Evolutionary conservation across 2,329 filamentous ascomycete species (phyloP).

Genomic region (Sporothrix inflata): DNA sequence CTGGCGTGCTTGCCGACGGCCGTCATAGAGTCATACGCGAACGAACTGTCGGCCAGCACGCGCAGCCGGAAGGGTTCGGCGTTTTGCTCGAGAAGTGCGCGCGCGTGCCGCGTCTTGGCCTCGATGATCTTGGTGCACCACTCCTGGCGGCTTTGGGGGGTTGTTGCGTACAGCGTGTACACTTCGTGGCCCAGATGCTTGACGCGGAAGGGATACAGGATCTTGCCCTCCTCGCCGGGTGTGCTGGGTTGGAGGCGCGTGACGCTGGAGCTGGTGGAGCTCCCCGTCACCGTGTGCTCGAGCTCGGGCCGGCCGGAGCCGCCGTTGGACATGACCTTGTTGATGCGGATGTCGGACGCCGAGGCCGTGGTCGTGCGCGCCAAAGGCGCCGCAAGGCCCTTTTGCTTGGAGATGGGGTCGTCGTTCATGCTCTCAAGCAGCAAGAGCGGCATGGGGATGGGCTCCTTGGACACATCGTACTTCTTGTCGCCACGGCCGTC

Average conservation of each 20-base stretch:
- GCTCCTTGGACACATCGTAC: constrained; percentile 93
- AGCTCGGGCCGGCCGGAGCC: constrained; percentile 56
- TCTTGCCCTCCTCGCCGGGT: constrained; percentile 72
- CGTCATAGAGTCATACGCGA: constrained; percentile 72
- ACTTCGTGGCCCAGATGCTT: constrained; percentile 94
- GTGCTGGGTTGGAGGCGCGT: constrained; percentile 48
- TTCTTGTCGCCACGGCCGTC: constrained; percentile 75
- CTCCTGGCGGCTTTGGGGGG: constrained; percentile 72
- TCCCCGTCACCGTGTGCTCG: constrained; percentile 68
- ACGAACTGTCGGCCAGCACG: constrained; percentile 90
- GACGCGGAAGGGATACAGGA: constrained; percentile 90
- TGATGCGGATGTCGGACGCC: constrained; percentile 58
- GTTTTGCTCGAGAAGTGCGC: constrained; percentile 86
- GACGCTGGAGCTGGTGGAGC: constrained; percentile 62
- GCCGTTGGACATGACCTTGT: constrained; percentile 57
- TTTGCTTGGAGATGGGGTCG: constrained; percentile 82
- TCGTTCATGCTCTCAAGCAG: constrained; percentile 92
- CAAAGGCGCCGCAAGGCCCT: constrained; percentile 69
- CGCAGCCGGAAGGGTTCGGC: constrained; percentile 92
- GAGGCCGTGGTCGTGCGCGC: constrained; percentile 64
- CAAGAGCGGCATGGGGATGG: constrained; percentile 94
- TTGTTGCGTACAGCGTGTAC: constrained; percentile 86
- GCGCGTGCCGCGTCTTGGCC: constrained; percentile 91
- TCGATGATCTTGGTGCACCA: constrained; percentile 95
- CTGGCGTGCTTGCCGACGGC: constrained; percentile 62